Evolutionary conservation across 176 grass and related monocot genomes (phyloP).

Genomic region (Carex littledalei): DNA sequence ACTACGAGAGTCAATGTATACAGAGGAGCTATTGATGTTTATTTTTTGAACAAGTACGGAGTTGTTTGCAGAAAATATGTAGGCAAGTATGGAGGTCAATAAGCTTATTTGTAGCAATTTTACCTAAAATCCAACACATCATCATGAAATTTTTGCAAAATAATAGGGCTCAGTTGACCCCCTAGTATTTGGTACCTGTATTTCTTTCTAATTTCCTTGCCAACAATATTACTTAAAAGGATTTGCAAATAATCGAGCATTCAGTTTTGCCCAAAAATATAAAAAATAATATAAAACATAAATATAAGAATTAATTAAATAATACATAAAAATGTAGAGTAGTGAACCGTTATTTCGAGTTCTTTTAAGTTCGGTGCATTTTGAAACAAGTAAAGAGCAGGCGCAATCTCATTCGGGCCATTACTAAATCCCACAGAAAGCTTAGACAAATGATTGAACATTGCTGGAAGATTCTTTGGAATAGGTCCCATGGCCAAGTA

Average conservation of each 20-base stretch:
- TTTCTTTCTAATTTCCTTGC: neutral
- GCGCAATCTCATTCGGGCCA: neutral
- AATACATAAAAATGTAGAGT: neutral
- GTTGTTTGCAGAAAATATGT: too few relatives aligned
- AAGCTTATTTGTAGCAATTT: too few relatives aligned
- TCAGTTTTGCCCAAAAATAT: neutral
- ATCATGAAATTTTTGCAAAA: too few relatives aligned
- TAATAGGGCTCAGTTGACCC: too few relatives aligned
- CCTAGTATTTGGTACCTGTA: neutral
- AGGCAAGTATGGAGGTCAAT: too few relatives aligned
- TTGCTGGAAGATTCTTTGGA: neutral
- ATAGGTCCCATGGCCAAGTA: neutral
- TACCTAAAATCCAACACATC: too few relatives aligned
- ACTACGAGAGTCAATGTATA: neutral
- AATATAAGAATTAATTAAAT: neutral
- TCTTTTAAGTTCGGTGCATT: constrained; percentile 34
- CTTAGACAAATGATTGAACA: constrained; percentile 31
- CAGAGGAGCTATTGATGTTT: too few relatives aligned
- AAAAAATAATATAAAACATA: neutral
- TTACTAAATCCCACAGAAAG: constrained; percentile 15
- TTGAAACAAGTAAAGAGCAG: constrained; percentile 34
- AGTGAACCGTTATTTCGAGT: constrained; percentile 22
- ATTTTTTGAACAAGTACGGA: too few relatives aligned
- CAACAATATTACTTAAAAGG: neutral
- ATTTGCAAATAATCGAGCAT: neutral